Conservation (phyloP, 176 grass and related monocot species). For the Carex myosuroides region DNA sequence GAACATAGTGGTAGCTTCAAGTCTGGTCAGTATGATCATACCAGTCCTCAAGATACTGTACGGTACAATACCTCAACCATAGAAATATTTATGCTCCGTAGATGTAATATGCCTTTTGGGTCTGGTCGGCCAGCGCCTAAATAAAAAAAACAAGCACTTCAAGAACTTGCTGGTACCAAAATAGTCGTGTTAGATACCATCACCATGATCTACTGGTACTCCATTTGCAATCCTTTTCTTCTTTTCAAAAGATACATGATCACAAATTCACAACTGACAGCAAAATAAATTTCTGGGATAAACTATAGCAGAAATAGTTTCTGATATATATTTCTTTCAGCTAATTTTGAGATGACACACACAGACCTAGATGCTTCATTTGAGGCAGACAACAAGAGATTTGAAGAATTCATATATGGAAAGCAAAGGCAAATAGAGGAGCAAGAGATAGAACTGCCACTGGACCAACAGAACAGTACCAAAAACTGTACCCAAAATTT, state of each 20-base stretch:
- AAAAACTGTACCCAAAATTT: neutral
- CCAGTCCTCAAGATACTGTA: neutral
- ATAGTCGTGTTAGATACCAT: neutral
- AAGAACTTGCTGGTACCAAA: neutral
- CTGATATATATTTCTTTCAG: slow-evolving; percentile 25
- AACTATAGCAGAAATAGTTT: neutral
- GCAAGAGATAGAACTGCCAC: neutral
- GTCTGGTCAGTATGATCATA: neutral
- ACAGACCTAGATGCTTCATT: slow-evolving; percentile 23
- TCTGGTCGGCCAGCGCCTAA: neutral
- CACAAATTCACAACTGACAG: neutral
- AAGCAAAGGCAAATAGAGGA: slow-evolving; percentile 11
- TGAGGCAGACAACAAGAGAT: slow-evolving; percentile 30
- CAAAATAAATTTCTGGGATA: neutral
- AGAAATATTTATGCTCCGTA: neutral
- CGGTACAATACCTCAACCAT: neutral
- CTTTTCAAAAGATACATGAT: neutral
- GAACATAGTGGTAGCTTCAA: neutral
- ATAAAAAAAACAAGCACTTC: neutral
- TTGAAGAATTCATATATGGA: slow-evolving; percentile 21
- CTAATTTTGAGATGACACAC: slow-evolving; percentile 43
- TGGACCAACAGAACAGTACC: neutral
- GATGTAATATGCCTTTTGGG: neutral
- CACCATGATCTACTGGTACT: neutral
- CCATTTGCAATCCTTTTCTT: neutral